Evolutionary conservation across 768 basidiomycete genomes (phyloP), one percentile per base, ranked within the genome.

Genomic region (Boletus eberwhitei): DNA sequence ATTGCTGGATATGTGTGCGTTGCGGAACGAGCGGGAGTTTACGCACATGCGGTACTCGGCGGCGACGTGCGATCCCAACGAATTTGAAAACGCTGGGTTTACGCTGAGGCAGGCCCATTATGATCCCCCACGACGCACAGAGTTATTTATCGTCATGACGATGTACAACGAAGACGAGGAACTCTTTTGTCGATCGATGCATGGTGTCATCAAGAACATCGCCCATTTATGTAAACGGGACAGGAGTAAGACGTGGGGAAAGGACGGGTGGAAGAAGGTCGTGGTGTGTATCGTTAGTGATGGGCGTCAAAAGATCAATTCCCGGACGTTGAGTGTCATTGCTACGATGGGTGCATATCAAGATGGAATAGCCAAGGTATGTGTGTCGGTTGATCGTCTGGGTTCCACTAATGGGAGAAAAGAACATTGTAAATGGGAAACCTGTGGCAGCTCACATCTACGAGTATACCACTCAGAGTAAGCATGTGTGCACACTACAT

Each of bases 231-330:
- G 90, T 66, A 90, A 86, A 60, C 78, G 95, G 21, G 87, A 89
- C 42, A 77, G 90, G 45, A 89, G 86, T 62, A 94, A 91, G 78
- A 97, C 90, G 5, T 98, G 96, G 96, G 95, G 94, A 1, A 88
- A 89, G 68, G 94, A 97, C 0, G 93, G 93, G 2, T 98, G 96
- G 96, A 95, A 98, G 78, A 98, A 97, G 79, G 91, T 96, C 34
- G 94, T 95, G 8, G 88, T 96, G 11, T 93, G 90, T 64, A 86
- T 95, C 61, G 93, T 96, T 8, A 89, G 87, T 39, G 92, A 95
- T 69, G 93, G 92, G 1, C 80, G 93, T 31, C 67, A 73, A 59
- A 93, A 93, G 79, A 89, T 96, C 71, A 92, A 93, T 67, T 80
- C 87, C 40, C 74, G 91, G 57, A 90, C 88, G 16, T 70, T 93